Evolutionary conservation across 208 protist genomes (phyloP).

Genomic region (Trypanosomatidae sp.): DNA sequence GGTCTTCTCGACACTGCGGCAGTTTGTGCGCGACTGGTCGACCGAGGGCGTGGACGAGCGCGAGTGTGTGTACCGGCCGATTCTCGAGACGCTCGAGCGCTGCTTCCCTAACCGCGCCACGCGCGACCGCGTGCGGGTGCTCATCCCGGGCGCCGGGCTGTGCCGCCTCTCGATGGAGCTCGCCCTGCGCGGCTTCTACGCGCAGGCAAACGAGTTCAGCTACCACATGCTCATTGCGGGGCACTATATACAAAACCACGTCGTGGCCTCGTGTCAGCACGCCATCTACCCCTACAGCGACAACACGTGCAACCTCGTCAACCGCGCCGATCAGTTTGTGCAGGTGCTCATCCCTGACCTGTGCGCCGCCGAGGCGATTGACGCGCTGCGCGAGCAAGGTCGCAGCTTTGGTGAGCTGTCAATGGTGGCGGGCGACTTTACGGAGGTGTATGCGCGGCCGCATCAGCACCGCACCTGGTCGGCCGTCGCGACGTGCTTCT

Average conservation of each 20-base stretch:
- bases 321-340: conserved; percentile 80
- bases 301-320: conserved; percentile 85
- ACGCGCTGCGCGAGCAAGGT: conserved; percentile 31
- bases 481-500: conserved; percentile 93
- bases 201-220: conserved; percentile 96
- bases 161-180: conserved; percentile 93
- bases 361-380: conserved; percentile 65
- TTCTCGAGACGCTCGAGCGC: conserved; percentile 68
- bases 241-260: conserved; percentile 94
- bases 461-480: conserved; percentile 79
- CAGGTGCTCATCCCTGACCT: conserved; percentile 88
- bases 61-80: conserved; percentile 80
- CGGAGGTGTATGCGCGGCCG: conserved; percentile 90
- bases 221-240: conserved; percentile 96
- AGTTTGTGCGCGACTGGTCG: conserved; percentile 94
- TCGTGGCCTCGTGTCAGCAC: conserved; percentile 64
- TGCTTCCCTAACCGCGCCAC: conserved; percentile 50
- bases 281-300: conserved; percentile 88
- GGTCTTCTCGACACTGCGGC: conserved; percentile 91
- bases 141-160: conserved; percentile 85
- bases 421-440: conserved; percentile 96
- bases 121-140: conserved; percentile 44
- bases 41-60: conserved; percentile 85
- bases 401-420: conserved; percentile 81
- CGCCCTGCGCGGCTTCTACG: conserved; percentile 81